These are phyloP conservation scores for Brettanomyces bruxellensis DNA, from an alignment of 805 yeast genomes.

Conservation along the genomic window DNA sequence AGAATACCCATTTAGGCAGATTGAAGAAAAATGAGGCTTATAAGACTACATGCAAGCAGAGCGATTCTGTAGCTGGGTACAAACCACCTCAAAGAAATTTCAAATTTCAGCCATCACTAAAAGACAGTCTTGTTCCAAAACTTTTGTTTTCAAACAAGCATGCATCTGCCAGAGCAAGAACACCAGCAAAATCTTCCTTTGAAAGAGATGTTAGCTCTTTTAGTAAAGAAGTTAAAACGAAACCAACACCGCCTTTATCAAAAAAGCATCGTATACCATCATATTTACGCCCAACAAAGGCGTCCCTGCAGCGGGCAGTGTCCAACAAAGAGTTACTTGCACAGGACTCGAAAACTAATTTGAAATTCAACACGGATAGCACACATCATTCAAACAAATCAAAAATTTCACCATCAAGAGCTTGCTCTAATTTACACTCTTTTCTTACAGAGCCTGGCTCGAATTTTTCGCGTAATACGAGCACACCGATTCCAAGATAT, in stretches of 20 bases:
- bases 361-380: background rate
- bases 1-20: constrained; percentile 13
- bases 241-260: constrained; percentile 3
- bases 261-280: constrained; percentile 10
- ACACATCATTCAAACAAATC: background rate
- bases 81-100: background rate
- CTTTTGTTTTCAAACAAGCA: background rate
- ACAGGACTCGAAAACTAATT: background rate
- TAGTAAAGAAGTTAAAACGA: background rate
- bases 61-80: no score
- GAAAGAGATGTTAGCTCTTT: background rate
- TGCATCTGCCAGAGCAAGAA: background rate
- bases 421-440: constrained; percentile 11
- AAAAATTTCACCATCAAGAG: constrained; percentile 9
- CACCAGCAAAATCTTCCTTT: background rate
- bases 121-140: background rate
- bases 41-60: no score
- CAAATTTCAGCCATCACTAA: background rate
- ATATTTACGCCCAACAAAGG: constrained; percentile 15
- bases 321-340: constrained; percentile 2
- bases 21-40: background rate
- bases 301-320: constrained; percentile 10
- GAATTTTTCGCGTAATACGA: background rate
- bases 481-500: background rate
- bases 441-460: background rate